These are phyloP conservation scores for Hypoxylon sp. DNA, from an alignment of 2,329 filamentous ascomycete species.

Conservation along the genomic window DNA sequence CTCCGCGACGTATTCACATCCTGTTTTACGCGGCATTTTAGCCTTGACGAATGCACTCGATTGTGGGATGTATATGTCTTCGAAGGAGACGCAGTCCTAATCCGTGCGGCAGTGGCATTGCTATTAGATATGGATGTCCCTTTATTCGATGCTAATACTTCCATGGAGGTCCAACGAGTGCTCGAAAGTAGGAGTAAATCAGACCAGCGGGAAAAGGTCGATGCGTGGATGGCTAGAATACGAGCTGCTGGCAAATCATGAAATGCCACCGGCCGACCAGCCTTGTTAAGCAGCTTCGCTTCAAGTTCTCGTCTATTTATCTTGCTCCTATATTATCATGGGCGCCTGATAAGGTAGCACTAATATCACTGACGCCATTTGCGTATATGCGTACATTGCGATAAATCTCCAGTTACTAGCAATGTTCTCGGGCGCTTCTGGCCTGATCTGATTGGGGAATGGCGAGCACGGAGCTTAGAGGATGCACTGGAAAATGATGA, in stretches of 20 bases:
- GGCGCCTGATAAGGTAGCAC: not conserved
- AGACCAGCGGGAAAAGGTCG: conserved; percentile 45
- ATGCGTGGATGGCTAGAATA: conserved; percentile 49
- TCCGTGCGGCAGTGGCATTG: conserved; percentile 78
- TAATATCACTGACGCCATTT: not conserved
- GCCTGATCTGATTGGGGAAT: conserved; percentile 3
- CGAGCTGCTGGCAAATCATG: conserved; percentile 44
- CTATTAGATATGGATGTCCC: conserved; percentile 67
- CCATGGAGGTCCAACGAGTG: conserved; percentile 58
- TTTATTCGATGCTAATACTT: conserved; percentile 62
- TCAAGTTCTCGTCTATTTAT: not conserved
- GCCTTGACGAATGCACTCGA: conserved; percentile 77
- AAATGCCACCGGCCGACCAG: not conserved
- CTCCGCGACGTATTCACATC: conserved; percentile 72
- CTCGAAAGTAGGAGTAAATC: conserved; percentile 52
- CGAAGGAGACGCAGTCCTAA: conserved; percentile 79
- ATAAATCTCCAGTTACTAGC: not conserved
- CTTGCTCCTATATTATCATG: not conserved
- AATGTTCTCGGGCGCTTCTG: not conserved
- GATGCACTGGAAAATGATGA: conserved; percentile 4
- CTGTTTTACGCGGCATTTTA: conserved; percentile 73
- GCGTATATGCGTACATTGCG: conserved; percentile 1
- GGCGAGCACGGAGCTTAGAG: conserved; percentile 10
- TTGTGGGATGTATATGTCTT: conserved; percentile 88
- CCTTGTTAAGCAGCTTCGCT: not conserved